Evolutionary conservation across 192 early-diverging fungal species (phyloP), one percentile per base, ranked within the genome.

Genomic region (Podila minutissima): DNA sequence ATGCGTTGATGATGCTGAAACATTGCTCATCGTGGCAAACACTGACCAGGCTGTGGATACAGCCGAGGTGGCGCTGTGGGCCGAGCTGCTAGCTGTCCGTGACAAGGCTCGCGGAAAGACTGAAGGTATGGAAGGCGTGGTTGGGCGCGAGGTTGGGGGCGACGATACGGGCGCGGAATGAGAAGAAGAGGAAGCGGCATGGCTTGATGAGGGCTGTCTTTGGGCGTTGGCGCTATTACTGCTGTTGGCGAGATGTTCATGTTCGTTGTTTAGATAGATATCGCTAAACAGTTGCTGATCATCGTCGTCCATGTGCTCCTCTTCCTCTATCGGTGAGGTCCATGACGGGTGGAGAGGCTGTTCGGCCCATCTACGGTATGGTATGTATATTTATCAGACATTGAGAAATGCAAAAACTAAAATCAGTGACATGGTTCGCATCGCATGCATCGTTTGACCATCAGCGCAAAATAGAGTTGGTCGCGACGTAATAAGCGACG

Each of bases 11-110:
- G 72, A 33, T 5, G 77, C 72, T 8, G 77, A 73, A 24, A 81
- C 71, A 29, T 73, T 81, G 62, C 77, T 81, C 77, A 81, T 81
- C 20, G 71, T 81, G 29, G 71, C 77, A 65, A 81, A 81, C 60
- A 81, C 65, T 9, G 77, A 81, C 77, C 77, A 81, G 53, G 53
- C 53, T 55, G 53, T 55, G 53, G 53, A 55, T 9, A 22, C 53
- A 55, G 53, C 53, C 24, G 53, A 55, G 22, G 22, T 55, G 26
- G 50, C 61, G 32, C 28, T 17, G 51, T 55, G 35, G 62, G 20
- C 20, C 20, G 20, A 35, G 62, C 13, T 58, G 53, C 49, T 67
- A 29, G 32, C 28, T 49, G 50, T 57, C 66, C 13, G 51, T 10
- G 49, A 12, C 32, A 69, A 24, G 51, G 41, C 55, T 33, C 33